Base-by-base conservation (phyloP, 257 asterid genomes). In the Nicotiana undulata region DNA sequence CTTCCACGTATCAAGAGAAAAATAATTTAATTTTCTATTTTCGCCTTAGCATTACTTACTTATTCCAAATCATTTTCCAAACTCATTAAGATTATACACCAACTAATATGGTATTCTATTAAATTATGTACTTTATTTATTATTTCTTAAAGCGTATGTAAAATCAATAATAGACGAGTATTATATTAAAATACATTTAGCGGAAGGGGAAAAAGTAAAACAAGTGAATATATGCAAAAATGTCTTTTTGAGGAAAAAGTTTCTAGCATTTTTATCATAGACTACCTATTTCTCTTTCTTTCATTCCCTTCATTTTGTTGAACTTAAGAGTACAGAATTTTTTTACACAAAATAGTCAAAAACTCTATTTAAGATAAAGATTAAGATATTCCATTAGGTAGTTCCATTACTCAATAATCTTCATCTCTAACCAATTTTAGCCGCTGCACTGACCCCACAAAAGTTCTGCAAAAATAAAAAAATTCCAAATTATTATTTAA, bases 381-480 rank as follows among this genome's bases (percentile, higher is more conserved):
- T 18, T 51, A 49, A 75, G 16, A 75, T 75, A 75, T 20, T 75
- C 55, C 24, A 46, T 63, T 9, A 32, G 49, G 11, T 40, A 8
- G 11, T 13, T 72, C 53, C 65, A 24, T 17, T 56, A 17, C 13
- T 56, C 13, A 44, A 80, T 72, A 81, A 17, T 80, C 49, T 9
- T 63, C 81, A 79, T 83, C 91, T 89, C 81, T 92, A 63, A 70
- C 77, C 85, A 92, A 60, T 84, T 89, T 87, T 65, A 92, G 76
- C 18, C 94, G 90, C 76, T 85, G 87, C 79, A 85, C 95, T 3
- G 91, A 83, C 37, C 49, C 68, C 12, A 84, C 81, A 82, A 92
- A 91, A 49, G 74, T 81, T 76, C 95, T 92, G 91, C 92, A 82
- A 63, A 37, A 67, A 68, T 9, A 53, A 53, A 75, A 52, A 28